These are phyloP conservation scores for Arxiozyma slooffiae DNA, from an alignment of 1,139 yeast genomes.

Conservation along the genomic window DNA sequence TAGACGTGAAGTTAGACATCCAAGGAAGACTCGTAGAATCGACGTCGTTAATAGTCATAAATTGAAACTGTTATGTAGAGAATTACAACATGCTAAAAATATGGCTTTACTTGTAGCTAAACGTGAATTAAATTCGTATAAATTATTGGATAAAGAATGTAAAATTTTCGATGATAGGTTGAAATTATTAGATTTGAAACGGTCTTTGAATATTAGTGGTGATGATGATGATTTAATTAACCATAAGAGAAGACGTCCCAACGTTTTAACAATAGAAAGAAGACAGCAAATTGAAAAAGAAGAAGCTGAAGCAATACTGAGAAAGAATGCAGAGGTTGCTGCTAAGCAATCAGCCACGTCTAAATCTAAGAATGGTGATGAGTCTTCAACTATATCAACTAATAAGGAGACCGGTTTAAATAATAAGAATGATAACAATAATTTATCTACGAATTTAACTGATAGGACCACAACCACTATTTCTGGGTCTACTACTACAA, in stretches of 20 bases:
- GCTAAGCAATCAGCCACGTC: slow-evolving; percentile 9
- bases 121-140: slow-evolving; percentile 42
- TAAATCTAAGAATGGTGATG: slow-evolving; percentile 1
- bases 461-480: background rate
- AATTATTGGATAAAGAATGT: slow-evolving; percentile 17
- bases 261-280: slow-evolving; percentile 27
- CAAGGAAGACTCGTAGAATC: slow-evolving; percentile 91
- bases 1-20: slow-evolving; percentile 90
- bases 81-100: slow-evolving; percentile 67
- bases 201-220: slow-evolving; percentile 66
- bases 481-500: background rate
- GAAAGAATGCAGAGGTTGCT: slow-evolving; percentile 7
- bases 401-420: too few relatives aligned
- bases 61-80: slow-evolving; percentile 61
- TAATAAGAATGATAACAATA: too few relatives aligned
- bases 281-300: slow-evolving; percentile 13
- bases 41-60: slow-evolving; percentile 87
- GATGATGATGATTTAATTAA: slow-evolving; percentile 79
- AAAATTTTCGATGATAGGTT: slow-evolving; percentile 40
- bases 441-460: background rate
- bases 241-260: slow-evolving; percentile 58
- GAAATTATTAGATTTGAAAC: slow-evolving; percentile 60
- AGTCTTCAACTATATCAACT: slow-evolving; percentile 4
- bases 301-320: slow-evolving; percentile 5
- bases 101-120: slow-evolving; percentile 61